Evolutionary conservation across 352 stramenopile genomes (phyloP).

Genomic region (Pythium phragmiticola): DNA sequence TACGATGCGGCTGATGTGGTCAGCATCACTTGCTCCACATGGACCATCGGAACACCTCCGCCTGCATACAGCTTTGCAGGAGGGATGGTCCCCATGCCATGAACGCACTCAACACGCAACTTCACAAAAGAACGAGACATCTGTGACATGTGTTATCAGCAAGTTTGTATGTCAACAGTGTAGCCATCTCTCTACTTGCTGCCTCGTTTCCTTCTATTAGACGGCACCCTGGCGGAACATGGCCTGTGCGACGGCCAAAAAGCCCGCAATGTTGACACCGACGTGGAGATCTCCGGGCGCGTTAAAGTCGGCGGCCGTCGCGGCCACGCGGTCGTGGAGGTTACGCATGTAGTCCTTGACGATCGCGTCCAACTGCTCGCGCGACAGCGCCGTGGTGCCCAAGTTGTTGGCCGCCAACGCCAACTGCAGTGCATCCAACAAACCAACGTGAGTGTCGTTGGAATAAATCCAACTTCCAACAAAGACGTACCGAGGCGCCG

Average conservation of each 20-base stretch:
- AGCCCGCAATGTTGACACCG: slow-evolving; percentile 96
- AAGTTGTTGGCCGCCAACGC: slow-evolving; percentile 66
- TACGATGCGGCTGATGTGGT: no score
- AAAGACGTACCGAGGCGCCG: slow-evolving; percentile 53
- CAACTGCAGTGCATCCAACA: slow-evolving; percentile 32
- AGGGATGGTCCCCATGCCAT: no score
- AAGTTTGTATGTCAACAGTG: slow-evolving; percentile 4
- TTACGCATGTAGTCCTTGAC: slow-evolving; percentile 85
- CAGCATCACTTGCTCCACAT: no score
- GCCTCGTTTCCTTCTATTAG: slow-evolving; percentile 44
- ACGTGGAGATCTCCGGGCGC: slow-evolving; percentile 70
- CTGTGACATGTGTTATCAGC: slow-evolving; percentile 2
- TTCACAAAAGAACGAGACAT: no score
- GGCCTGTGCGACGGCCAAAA: slow-evolving; percentile 95
- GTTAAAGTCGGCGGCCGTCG: slow-evolving; percentile 78
- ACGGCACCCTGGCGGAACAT: slow-evolving; percentile 97
- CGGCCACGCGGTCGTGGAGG: slow-evolving; percentile 69
- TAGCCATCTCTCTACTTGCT: slow-evolving; percentile 5
- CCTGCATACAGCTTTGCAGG: no score
- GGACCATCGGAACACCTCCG: no score
- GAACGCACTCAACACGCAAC: no score
- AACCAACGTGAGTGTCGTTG: neutral
- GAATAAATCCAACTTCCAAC: neutral
- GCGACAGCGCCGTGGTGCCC: slow-evolving; percentile 49
- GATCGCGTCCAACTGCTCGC: slow-evolving; percentile 65